Percentiles rank a stretch among this genome's conserved stretches.
Conservation (phyloP, 2,329 filamentous ascomycete species). For the Cercospora beticola region DNA sequence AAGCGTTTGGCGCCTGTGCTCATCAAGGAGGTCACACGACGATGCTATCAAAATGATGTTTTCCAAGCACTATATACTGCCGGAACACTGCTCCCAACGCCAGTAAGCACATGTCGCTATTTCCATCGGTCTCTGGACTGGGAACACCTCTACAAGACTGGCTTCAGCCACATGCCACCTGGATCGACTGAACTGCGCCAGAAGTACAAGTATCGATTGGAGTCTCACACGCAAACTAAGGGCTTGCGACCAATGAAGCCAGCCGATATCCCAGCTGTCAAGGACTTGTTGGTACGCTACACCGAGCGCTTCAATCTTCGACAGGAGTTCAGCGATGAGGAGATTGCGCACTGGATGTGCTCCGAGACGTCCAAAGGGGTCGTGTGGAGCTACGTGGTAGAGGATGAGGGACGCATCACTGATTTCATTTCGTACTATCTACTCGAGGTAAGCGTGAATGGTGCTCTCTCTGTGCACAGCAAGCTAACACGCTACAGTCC, state of each 20-base stretch:
- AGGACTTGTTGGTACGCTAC: conserved; percentile 73
- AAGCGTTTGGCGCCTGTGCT: conserved; percentile 91
- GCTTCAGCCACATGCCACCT: conserved; percentile 83
- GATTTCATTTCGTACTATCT: conserved; percentile 98
- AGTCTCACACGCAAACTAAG: conserved; percentile 64
- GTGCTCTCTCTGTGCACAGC: not conserved
- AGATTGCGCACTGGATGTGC: conserved; percentile 85
- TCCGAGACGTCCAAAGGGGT: conserved; percentile 76
- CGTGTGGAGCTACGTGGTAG: conserved; percentile 91
- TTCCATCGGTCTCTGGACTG: conserved; percentile 93
- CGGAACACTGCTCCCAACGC: conserved; percentile 85
- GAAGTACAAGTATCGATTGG: conserved; percentile 80
- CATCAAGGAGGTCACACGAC: conserved; percentile 95
- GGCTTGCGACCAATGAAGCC: conserved; percentile 78
- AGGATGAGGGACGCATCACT: conserved; percentile 74
- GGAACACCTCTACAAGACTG: conserved; percentile 92
- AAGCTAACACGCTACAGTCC: conserved; percentile 48
- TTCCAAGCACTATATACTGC: conserved; percentile 97
- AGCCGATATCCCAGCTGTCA: conserved; percentile 74
- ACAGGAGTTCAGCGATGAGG: conserved; percentile 74
- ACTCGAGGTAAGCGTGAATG: conserved; percentile 57
- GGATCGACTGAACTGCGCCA: conserved; percentile 84
- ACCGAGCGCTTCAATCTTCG: conserved; percentile 78
- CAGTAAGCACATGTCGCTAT: conserved; percentile 90
- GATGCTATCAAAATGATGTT: conserved; percentile 80